Base-by-base conservation (phyloP, 495 filamentous ascomycete genomes). In the Articulospora tetracladia region DNA sequence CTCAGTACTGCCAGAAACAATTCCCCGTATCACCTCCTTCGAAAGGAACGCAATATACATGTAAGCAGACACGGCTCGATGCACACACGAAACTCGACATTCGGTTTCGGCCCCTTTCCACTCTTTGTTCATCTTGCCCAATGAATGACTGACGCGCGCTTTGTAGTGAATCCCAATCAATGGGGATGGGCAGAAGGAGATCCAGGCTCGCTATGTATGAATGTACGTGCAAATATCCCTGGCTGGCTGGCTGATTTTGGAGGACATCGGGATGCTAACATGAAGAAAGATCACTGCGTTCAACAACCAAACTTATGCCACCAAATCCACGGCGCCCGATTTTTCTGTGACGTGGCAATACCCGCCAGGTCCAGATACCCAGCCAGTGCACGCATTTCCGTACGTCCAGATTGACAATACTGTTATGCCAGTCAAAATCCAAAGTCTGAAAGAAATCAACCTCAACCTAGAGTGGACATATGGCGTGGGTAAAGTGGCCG, bases 301-400 rank as follows among this genome's bases (percentile, higher is more conserved):
- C 57, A 64, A 71, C 36, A 75, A 75, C 60, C 55, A 60, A 27
- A 72, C 74, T 23, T 75, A 77, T 47, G 12, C 70, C 59, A 59
- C 53, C 11, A 63, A 68, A 28, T 26, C 51, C 19, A 66, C 73
- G 0, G 74, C 71, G 6, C 74, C 75, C 15, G 59, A 66, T 23
- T 77, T 74, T 61, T 68, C 64, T 17, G 62, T 69, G 1, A 74
- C 73, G 32, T 77, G 75, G 75, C 60, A 72, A 59, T 77, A 66
- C 39, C 60, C 70, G 8, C 55, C 24, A 0, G 63, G 60, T 10
- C 63, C 48, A 26, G 25, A 25, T 3, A 51, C 19, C 10, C 30
- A 46, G 15, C 74, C 73, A 4, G 68, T 74, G 27, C 73, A 74
- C 30, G 75, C 70, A n/a, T 77, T 66, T 57, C 73, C 75, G 15